Base-by-base conservation (phyloP, 2,329 filamentous ascomycete species). In the Orbilia ellipsospora region DNA sequence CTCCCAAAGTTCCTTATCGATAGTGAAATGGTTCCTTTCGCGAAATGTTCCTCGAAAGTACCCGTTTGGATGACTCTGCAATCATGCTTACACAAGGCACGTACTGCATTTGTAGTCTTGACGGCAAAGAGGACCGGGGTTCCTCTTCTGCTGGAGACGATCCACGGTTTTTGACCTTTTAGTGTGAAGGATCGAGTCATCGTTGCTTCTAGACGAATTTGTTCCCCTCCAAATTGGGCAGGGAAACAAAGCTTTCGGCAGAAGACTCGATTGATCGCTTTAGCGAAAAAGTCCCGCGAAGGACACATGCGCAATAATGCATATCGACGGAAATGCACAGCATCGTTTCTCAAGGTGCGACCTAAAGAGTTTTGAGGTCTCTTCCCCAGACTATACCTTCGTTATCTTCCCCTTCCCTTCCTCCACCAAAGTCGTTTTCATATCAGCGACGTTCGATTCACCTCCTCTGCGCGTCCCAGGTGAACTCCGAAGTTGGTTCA, bases 101-200 rank as follows among this genome's bases (percentile, higher is more conserved):
- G 69, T 51, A 61, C 57, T 51, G 18, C 18, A 57, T 20, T 23
- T 31, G 44, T 57, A 57, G 57, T 62, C 66, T 54, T 7, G 31
- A 57, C 57, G 42, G 57, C 28, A 52, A 59, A 57, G 63, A 59
- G 52, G 55, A n/a, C 18, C 62, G 15, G 36, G 62, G 23, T 48
- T 36, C 45, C 50, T 31, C 23, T 56, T 12, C 13, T 55, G 36
- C 28, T 12, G 48, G 15, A 52, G 57, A 75, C 64, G 72, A 61
- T 45, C 64, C 26, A 20, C 26, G 45, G 26, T 16, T 44, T 28
- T 12, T 18, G 60, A 42, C 26, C 44, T 67, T 36, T 67, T 73
- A 60, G 62, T 62, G 72, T 75, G 72, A 75, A 75, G 72, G 72
- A 75, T 75, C 72, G 72, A 75, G 64, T 75, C 72, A 75, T 75